Percentiles rank a stretch among this genome's conserved stretches.
Evolutionary conservation across 2,329 filamentous ascomycete genomes (phyloP).

Genomic region (Fusarium liriodendri): DNA sequence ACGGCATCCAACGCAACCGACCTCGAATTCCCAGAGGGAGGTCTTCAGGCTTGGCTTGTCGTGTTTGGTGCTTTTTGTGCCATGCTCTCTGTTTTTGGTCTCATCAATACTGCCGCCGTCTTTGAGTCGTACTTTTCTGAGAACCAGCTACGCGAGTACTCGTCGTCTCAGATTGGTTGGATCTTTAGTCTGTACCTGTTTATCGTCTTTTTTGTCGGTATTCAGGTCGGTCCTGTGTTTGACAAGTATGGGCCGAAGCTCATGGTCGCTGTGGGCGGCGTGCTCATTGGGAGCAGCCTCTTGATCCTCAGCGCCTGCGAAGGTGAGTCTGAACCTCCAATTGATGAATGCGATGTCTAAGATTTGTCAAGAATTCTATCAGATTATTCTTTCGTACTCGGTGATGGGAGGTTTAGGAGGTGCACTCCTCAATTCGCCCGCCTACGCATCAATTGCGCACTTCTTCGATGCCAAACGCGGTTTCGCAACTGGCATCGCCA

Average conservation of each 20-base stretch:
- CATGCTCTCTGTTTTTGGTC: conserved; percentile 72
- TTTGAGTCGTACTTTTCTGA: conserved; percentile 81
- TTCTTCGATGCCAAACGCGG: conserved; percentile 82
- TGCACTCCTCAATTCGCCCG: conserved; percentile 81
- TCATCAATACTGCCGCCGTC: conserved; percentile 66
- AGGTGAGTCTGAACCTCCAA: conserved; percentile 1
- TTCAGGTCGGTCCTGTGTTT: conserved; percentile 86
- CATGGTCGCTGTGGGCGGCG: conserved; percentile 73
- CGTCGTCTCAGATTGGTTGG: conserved; percentile 80
- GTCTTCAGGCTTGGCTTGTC: conserved; percentile 74
- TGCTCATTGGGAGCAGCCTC: conserved; percentile 70
- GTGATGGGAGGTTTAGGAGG: conserved; percentile 78
- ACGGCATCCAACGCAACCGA: background rate
- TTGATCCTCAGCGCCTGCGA: conserved; percentile 77
- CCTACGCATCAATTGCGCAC: conserved; percentile 80
- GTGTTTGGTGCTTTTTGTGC: conserved; percentile 77
- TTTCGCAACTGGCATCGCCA: conserved; percentile 84
- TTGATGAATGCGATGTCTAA: background rate
- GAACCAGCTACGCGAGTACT: conserved; percentile 77
- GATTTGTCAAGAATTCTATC: conserved; percentile 68
- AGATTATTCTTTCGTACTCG: conserved; percentile 83
- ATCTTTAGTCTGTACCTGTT: conserved; percentile 87
- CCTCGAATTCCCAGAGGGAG: conserved; percentile 64
- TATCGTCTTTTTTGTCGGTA: conserved; percentile 82
- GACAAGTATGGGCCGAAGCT: conserved; percentile 78